Evolutionary conservation across 2,329 filamentous ascomycete species (phyloP).

Genomic region (Emericellopsis atlantica): DNA sequence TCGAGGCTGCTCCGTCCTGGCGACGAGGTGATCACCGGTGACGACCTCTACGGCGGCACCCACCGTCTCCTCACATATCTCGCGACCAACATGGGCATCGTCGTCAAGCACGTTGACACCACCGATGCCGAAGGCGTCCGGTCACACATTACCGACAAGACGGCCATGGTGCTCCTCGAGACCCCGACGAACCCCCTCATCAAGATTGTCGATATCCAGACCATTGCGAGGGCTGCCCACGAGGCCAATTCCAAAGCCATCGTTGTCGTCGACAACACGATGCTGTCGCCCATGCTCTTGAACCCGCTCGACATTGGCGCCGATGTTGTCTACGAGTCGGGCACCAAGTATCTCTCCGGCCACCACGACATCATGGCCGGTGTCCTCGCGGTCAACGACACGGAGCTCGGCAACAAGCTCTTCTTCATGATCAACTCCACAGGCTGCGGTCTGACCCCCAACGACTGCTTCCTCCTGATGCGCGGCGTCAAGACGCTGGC

Average conservation of each 20-base stretch:
- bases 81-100: conserved; percentile 75
- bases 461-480: conserved; percentile 92
- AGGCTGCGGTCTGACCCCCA: conserved; percentile 85
- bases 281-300: conserved; percentile 89
- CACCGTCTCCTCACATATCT: conserved; percentile 90
- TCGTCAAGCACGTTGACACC: conserved; percentile 94
- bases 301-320: conserved; percentile 92
- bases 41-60: conserved; percentile 92
- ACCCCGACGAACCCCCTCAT: conserved; percentile 96
- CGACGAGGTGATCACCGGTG: conserved; percentile 93
- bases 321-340: conserved; percentile 94
- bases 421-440: conserved; percentile 97
- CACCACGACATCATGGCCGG: conserved; percentile 99
- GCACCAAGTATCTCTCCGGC: conserved; percentile 94
- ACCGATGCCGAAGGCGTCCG: conserved; percentile 63
- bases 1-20: conserved; percentile 80
- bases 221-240: conserved; percentile 67
- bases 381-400: conserved; percentile 83
- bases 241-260: conserved; percentile 65
- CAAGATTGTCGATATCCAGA: conserved; percentile 87
- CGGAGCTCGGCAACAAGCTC: conserved; percentile 70
- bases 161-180: conserved; percentile 89
- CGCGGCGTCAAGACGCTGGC: conserved; percentile 92
- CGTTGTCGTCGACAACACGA: conserved; percentile 95
- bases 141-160: conserved; percentile 62